phyloP scores from a whole-genome alignment of 148 eudicot species.

The Chenopodium suecicum region DNA sequence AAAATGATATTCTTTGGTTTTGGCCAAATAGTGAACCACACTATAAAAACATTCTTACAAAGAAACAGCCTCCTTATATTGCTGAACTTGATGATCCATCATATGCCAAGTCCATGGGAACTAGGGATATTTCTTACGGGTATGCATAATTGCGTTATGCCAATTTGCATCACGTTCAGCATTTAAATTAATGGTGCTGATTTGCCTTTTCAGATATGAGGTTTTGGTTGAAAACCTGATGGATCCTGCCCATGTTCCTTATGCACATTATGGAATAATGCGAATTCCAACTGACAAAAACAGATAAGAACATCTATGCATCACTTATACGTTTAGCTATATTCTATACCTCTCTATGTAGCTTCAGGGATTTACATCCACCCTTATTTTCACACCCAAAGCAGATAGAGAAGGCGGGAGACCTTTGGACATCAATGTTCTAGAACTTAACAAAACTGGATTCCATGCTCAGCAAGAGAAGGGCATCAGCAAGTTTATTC shows the following conservation, averaged over 20 bases:
- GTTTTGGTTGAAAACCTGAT: constrained; percentile 82
- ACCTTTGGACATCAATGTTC: constrained; percentile 58
- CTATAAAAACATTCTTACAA: constrained; percentile 41
- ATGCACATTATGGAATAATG: constrained; percentile 88
- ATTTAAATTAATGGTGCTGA: neutral
- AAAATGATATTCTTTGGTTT: constrained; percentile 81
- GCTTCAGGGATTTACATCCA: constrained; percentile 10
- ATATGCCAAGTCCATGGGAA: constrained; percentile 45
- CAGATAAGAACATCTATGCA: constrained; percentile 22
- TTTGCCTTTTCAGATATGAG: constrained; percentile 59
- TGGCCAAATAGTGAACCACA: constrained; percentile 73
- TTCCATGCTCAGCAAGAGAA: constrained; percentile 51
- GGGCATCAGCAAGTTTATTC: constrained; percentile 43
- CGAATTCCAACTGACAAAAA: constrained; percentile 24
- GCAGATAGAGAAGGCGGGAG: constrained; percentile 84
- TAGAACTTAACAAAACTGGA: constrained; percentile 53
- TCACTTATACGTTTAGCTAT: neutral
- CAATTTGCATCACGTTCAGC: too few species aligned
- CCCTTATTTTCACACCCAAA: constrained; percentile 25
- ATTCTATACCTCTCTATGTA: neutral
- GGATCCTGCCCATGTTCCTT: constrained; percentile 95
- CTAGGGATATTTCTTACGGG: constrained; percentile 79
- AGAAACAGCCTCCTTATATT: constrained; percentile 58
- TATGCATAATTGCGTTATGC: constrained; percentile 20
- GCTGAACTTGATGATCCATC: constrained; percentile 82